phyloP scores from a whole-genome alignment of 2,329 filamentous ascomycete species.

The Paramyrothecium sp. region DNA sequence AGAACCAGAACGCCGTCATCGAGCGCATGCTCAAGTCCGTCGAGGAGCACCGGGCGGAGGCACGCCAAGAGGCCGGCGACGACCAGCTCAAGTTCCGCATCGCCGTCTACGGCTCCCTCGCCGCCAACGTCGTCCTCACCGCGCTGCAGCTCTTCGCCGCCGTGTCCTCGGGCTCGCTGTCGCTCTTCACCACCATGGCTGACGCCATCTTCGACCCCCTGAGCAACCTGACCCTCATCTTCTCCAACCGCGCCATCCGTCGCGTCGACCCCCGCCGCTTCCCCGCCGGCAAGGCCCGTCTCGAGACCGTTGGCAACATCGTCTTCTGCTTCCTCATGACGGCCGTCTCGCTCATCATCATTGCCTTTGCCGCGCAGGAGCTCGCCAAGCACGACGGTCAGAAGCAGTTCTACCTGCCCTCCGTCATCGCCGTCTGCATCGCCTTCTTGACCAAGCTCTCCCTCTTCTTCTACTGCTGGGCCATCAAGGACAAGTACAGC shows the following conservation, averaged over 20 bases:
- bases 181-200: constrained; percentile 96
- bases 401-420: constrained; percentile 74
- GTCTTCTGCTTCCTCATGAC: constrained; percentile 97
- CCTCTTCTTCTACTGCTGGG: constrained; percentile 91
- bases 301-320: constrained; percentile 95
- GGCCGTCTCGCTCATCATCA: constrained; percentile 85
- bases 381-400: constrained; percentile 55
- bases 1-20: constrained; percentile 89
- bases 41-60: constrained; percentile 82
- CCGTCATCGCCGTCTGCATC: constrained; percentile 78
- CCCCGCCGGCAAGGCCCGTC: constrained; percentile 86
- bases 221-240: constrained; percentile 82
- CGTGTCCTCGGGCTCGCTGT: constrained; percentile 82
- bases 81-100: constrained; percentile 77
- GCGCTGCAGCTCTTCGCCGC: constrained; percentile 87
- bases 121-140: constrained; percentile 77
- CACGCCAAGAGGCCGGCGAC: constrained; percentile 74
- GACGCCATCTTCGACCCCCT: constrained; percentile 92
- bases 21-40: constrained; percentile 88
- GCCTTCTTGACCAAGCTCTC: constrained; percentile 82
- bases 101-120: constrained; percentile 66
- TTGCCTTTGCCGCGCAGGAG: constrained; percentile 79
- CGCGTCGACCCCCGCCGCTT: constrained; percentile 84
- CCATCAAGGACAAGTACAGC: constrained; percentile 84
- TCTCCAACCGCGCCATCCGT: constrained; percentile 84